A percentile compares a stretch with the other conserved stretches of the same genome.
Evolutionary conservation across 306 rosid species (phyloP).

Genomic region (Trichosanthes cucumerina): DNA sequence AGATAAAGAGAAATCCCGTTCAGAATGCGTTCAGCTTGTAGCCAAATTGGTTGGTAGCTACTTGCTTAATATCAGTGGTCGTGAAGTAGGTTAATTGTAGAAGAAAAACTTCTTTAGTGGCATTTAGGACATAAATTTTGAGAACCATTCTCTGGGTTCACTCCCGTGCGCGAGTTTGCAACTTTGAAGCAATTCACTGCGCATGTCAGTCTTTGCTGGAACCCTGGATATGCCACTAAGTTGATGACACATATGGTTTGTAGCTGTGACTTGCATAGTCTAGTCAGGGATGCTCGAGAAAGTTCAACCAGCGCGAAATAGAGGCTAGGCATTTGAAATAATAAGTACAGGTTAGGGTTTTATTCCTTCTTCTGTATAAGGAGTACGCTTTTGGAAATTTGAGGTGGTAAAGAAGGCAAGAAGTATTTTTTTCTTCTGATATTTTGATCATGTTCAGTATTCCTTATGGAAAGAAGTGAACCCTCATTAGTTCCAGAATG

Average conservation of each 20-base stretch:
- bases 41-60: neutral
- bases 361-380: neutral
- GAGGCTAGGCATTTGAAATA: neutral
- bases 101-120: constrained; percentile 3
- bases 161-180: neutral
- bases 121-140: neutral
- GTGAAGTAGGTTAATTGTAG: constrained; percentile 17
- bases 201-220: neutral
- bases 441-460: constrained; percentile 74
- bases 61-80: constrained; percentile 15
- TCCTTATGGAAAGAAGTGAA: constrained; percentile 98
- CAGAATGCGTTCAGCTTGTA: neutral
- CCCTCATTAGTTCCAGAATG: constrained; percentile 98
- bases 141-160: neutral
- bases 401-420: constrained; percentile 46
- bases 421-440: constrained; percentile 21
- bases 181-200: constrained; percentile 1
- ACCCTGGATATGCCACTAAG: neutral
- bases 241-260: neutral
- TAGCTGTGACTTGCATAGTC: neutral
- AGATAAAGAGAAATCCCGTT: constrained; percentile 2
- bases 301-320: neutral
- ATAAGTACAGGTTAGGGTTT: neutral
- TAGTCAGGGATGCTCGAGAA: neutral
- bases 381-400: neutral